A percentile compares a stretch with the other conserved stretches of the same genome.
phyloP scores from a whole-genome alignment of 805 yeast species.

The Ogataea philodendri region DNA sequence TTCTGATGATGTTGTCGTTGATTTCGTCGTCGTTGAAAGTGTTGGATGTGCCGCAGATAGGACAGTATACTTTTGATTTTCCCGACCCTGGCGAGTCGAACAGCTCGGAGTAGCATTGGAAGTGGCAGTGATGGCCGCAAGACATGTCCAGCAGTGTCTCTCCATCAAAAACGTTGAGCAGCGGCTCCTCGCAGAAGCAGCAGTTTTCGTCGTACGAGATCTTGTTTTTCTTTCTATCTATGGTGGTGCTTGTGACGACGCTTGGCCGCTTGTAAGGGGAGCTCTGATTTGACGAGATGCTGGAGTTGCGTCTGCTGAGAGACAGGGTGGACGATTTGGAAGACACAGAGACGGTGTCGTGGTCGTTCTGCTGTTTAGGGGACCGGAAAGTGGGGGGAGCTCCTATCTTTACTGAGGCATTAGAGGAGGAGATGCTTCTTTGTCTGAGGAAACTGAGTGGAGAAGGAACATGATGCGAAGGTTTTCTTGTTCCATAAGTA shows the following conservation, averaged over 20 bases:
- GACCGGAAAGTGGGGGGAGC: slow-evolving; percentile 14
- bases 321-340: slow-evolving; percentile 16
- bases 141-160: slow-evolving; percentile 42
- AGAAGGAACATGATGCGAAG: slow-evolving; percentile 1
- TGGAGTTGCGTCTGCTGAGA: slow-evolving; percentile 10
- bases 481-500: neutral
- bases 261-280: slow-evolving; percentile 18
- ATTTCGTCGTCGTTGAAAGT: slow-evolving; percentile 18
- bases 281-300: slow-evolving; percentile 16
- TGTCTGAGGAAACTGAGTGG: slow-evolving; percentile 6
- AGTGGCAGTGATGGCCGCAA: slow-evolving; percentile 46
- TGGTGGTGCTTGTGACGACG: slow-evolving; percentile 9
- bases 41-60: slow-evolving; percentile 18
- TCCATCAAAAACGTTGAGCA: slow-evolving; percentile 39
- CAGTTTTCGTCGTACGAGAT: slow-evolving; percentile 30
- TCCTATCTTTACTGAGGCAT: slow-evolving; percentile 12
- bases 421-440: slow-evolving; percentile 7
- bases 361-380: slow-evolving; percentile 8
- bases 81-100: slow-evolving; percentile 13
- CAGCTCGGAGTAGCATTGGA: slow-evolving; percentile 40
- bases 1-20: slow-evolving; percentile 18
- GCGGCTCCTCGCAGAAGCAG: slow-evolving; percentile 44
- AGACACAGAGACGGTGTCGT: slow-evolving; percentile 12
- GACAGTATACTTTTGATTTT: slow-evolving; percentile 16
- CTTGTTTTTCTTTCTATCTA: slow-evolving; percentile 11